Evolutionary conservation across 1,284 basidiomycete genomes (phyloP).

Genomic region (Boletus semigastroideus): DNA sequence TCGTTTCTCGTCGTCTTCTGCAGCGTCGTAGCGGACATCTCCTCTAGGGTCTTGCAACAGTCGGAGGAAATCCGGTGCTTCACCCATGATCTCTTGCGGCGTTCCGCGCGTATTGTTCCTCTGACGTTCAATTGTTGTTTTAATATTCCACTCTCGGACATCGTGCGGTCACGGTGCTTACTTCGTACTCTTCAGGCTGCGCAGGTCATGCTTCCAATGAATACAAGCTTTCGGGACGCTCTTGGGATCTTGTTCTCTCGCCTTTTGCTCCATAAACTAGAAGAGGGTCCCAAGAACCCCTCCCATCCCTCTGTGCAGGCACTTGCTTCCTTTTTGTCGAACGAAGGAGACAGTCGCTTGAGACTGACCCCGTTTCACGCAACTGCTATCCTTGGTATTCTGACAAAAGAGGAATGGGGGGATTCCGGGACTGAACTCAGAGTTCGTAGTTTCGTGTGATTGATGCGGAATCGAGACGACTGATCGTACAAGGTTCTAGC

Average conservation of each 20-base stretch:
- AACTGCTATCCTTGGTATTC: slow-evolving; percentile 33
- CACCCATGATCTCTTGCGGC: slow-evolving; percentile 45
- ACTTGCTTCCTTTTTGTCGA: slow-evolving; percentile 25
- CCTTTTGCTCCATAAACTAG: slow-evolving; percentile 34
- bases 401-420: slow-evolving; percentile 39
- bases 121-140: slow-evolving; percentile 48
- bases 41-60: slow-evolving; percentile 41
- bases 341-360: slow-evolving; percentile 28
- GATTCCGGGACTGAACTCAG: slow-evolving; percentile 32
- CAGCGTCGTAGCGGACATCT: slow-evolving; percentile 44
- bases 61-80: slow-evolving; percentile 47
- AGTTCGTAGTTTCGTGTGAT: slow-evolving; percentile 23
- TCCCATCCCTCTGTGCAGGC: slow-evolving; percentile 16
- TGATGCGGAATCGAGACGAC: slow-evolving; percentile 4
- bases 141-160: slow-evolving; percentile 38
- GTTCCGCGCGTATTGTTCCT: slow-evolving; percentile 39
- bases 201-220: slow-evolving; percentile 21
- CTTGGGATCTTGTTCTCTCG: slow-evolving; percentile 32
- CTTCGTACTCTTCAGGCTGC: slow-evolving; percentile 38
- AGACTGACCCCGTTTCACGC: slow-evolving; percentile 29
- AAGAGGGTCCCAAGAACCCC: slow-evolving; percentile 28
- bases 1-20: slow-evolving; percentile 47
- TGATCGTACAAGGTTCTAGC: slow-evolving; percentile 21
- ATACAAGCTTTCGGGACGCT: slow-evolving; percentile 21
- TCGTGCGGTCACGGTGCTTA: slow-evolving; percentile 41